Evolutionary conservation across 345 rosid genomes (phyloP), one percentile per base, ranked within the genome.

Genomic region (Crucihimalaya himalaica): DNA sequence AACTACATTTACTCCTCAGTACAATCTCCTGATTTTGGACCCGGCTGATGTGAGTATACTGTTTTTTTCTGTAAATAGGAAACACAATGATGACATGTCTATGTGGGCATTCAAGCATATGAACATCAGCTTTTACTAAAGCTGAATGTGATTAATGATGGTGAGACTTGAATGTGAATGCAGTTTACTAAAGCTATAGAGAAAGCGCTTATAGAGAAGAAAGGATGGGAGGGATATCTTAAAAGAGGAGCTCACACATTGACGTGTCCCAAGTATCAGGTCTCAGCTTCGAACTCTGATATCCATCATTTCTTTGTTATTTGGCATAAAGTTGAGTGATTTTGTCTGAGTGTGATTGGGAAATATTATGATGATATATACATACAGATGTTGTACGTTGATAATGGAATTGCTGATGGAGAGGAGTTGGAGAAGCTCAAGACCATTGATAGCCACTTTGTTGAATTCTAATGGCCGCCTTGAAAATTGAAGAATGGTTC

Each of bases 381-480:
- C 51, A 79, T 71, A 48, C 90, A 89, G 93, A 72, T 85, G 43
- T 88, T 88, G 70, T 88, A 85, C 69, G 85, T 92, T 54, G 96
- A 92, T 72, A 74, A 79, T 53, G 97, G 93, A 73, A 82, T 88
- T 63, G 88, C 89, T 25, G 75, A 56, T 51, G 82, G 79, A 61
- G 89, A 81, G 67, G 97, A 92, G 84, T 72, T 86, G 83, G 86
- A 86, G 80, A 85, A 85, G 82, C 93, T 92, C 56, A 89, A 85
- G 83, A 84, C 81, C 66, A 76, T 92, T 57, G 83, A 86, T 80
- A 82, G 89, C 63, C 55, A 37, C 61, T 85, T 83, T 72, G 67
- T 88, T 58, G 79, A 84, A 51, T 68, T 88, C 67, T 87, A 86
- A 81, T 46, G 54, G 16, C 27, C 16, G 55, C 34, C 55, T 16